These are phyloP conservation scores for Myriosclerotinia scirpicola DNA, from an alignment of 2,329 filamentous ascomycete genomes.

Conservation along the genomic window DNA sequence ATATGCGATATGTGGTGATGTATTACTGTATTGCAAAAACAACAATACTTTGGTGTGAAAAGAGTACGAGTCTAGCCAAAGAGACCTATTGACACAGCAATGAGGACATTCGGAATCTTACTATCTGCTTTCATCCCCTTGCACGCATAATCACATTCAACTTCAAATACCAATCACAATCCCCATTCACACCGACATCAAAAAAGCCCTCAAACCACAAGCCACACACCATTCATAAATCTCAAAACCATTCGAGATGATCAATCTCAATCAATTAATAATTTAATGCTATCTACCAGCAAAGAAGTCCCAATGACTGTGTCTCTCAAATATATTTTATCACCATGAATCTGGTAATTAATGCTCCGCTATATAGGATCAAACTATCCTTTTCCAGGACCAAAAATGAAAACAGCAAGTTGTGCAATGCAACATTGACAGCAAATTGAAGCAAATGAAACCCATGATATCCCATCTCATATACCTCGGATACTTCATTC, in stretches of 20 bases:
- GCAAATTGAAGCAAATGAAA: conserved; percentile 1
- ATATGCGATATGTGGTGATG: too few relatives aligned
- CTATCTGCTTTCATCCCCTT: too few relatives aligned
- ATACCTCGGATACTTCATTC: neutral
- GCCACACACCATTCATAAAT: neutral
- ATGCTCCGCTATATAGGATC: neutral
- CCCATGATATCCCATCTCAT: neutral
- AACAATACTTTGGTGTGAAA: too few relatives aligned
- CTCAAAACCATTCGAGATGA: neutral
- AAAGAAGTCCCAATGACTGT: neutral
- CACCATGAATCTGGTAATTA: neutral
- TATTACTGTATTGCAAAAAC: too few relatives aligned
- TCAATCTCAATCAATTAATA: neutral
- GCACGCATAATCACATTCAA: too few relatives aligned
- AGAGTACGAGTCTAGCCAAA: too few relatives aligned
- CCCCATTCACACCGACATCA: too few relatives aligned
- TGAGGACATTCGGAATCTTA: too few relatives aligned
- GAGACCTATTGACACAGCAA: too few relatives aligned
- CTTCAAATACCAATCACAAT: too few relatives aligned
- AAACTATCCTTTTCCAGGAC: neutral
- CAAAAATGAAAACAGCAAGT: neutral
- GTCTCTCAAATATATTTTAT: neutral
- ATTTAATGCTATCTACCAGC: neutral
- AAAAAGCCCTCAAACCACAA: neutral
- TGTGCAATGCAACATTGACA: neutral